A percentile compares a stretch with the other conserved stretches of the same genome.
phyloP scores from a whole-genome alignment of 2,329 filamentous ascomycete species.

The Colletotrichum sp. region DNA sequence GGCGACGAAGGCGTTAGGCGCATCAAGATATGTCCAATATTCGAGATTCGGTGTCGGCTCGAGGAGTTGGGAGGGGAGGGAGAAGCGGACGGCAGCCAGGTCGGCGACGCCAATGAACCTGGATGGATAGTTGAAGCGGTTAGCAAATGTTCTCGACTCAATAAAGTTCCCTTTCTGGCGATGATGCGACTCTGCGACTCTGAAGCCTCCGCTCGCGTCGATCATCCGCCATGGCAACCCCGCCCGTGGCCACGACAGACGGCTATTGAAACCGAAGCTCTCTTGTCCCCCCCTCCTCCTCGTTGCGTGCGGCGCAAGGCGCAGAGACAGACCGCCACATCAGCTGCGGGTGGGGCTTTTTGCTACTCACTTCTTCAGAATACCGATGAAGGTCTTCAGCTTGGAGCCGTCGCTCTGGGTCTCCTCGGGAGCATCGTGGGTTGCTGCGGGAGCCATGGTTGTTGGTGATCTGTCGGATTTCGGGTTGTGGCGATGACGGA shows the following conservation, averaged over 20 bases:
- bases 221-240: neutral
- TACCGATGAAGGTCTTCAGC: slow-evolving; percentile 85
- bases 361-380: slow-evolving; percentile 80
- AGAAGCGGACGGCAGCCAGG: slow-evolving; percentile 95
- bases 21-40: slow-evolving; percentile 98
- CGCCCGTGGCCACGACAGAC: neutral
- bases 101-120: slow-evolving; percentile 97
- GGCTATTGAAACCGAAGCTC: neutral
- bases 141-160: neutral
- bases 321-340: neutral
- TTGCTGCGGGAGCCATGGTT: slow-evolving; percentile 43
- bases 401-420: slow-evolving; percentile 81
- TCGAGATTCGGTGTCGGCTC: slow-evolving; percentile 97
- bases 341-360: neutral
- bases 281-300: neutral
- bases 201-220: neutral
- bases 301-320: neutral
- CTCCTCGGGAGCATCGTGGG: slow-evolving; percentile 45
- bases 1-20: slow-evolving; percentile 84
- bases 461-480: neutral
- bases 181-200: neutral
- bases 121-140: slow-evolving; percentile 18
- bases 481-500: neutral
- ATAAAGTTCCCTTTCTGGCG: too few relatives aligned
- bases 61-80: slow-evolving; percentile 90